Percentiles rank a stretch among this genome's conserved stretches.
phyloP scores from a whole-genome alignment of 345 rosid species.

The Raphanus sativus region DNA sequence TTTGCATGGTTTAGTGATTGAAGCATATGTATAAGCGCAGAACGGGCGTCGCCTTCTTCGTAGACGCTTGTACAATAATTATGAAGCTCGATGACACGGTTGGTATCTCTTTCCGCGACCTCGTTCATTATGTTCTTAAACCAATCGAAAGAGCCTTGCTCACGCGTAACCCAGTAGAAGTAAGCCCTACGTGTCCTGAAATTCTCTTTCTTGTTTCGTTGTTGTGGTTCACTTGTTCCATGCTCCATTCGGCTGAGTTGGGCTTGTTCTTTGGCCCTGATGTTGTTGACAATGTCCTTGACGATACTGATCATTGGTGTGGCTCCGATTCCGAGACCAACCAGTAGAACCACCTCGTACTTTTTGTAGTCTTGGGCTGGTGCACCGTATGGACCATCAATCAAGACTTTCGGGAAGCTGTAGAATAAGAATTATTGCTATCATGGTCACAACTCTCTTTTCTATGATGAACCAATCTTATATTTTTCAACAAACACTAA shows the following conservation, averaged over 20 bases:
- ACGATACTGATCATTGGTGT: constrained; percentile 90
- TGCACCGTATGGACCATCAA: constrained; percentile 88
- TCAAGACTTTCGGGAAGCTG: constrained; percentile 73
- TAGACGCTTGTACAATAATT: constrained; percentile 83
- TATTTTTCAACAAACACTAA: constrained; percentile 2
- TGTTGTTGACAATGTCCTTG: constrained; percentile 72
- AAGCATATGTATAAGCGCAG: constrained; percentile 78
- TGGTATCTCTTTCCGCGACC: constrained; percentile 62
- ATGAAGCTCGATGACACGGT: constrained; percentile 67
- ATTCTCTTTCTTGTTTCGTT: constrained; percentile 41
- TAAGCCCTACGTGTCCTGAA: constrained; percentile 76
- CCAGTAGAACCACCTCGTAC: constrained; percentile 70
- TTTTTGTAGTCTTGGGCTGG: constrained; percentile 87
- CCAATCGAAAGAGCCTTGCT: constrained; percentile 88
- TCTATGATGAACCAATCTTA: not conserved
- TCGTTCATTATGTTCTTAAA: constrained; percentile 82
- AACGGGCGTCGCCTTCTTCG: constrained; percentile 84
- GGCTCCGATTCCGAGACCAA: constrained; percentile 84
- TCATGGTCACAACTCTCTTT: not conserved
- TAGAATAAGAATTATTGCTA: not conserved
- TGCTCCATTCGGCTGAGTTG: constrained; percentile 38
- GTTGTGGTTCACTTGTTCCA: constrained; percentile 36
- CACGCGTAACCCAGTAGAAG: constrained; percentile 84
- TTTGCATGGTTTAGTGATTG: constrained; percentile 74
- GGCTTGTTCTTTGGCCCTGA: constrained; percentile 60